Evolutionary conservation across 1,284 basidiomycete species (phyloP).

Genomic region (Trametes sp.): DNA sequence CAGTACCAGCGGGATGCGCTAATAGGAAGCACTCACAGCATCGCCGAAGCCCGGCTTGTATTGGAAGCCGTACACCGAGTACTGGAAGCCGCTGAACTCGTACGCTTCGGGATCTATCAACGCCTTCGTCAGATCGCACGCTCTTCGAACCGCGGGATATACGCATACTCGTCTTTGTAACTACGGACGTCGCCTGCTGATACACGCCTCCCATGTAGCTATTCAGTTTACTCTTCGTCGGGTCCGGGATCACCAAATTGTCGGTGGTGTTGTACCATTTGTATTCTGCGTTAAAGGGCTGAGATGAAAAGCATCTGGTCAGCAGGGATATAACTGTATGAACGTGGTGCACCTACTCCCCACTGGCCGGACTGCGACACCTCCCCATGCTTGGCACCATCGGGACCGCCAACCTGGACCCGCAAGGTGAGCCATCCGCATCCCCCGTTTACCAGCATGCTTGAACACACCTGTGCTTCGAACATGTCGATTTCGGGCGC

Average conservation of each 20-base stretch:
- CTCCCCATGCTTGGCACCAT: constrained; percentile 35
- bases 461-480: constrained; percentile 50
- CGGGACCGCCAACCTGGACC: constrained; percentile 24
- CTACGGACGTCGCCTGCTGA: constrained; percentile 55
- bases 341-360: constrained; percentile 40
- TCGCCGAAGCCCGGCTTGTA: constrained; percentile 43
- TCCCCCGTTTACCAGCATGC: too few relatives aligned
- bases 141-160: not conserved
- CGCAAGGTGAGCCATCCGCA: not conserved
- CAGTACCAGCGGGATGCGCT: not conserved
- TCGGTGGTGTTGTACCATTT: constrained; percentile 52
- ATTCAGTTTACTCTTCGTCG: constrained; percentile 53
- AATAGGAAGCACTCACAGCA: constrained; percentile 31
- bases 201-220: constrained; percentile 59
- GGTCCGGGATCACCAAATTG: constrained; percentile 51
- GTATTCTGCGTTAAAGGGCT: constrained; percentile 57
- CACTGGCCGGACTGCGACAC: constrained; percentile 57
- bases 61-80: constrained; percentile 39
- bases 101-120: constrained; percentile 39
- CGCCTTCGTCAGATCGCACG: not conserved
- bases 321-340: not conserved
- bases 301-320: not conserved
- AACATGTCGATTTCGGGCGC: constrained; percentile 90
- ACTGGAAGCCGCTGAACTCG: constrained; percentile 33
- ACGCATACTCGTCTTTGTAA: constrained; percentile 35